A percentile compares a stretch with the other conserved stretches of the same genome.
Evolutionary conservation across 352 stramenopile species (phyloP).

Genomic region (Globisporangium sylvaticum): DNA sequence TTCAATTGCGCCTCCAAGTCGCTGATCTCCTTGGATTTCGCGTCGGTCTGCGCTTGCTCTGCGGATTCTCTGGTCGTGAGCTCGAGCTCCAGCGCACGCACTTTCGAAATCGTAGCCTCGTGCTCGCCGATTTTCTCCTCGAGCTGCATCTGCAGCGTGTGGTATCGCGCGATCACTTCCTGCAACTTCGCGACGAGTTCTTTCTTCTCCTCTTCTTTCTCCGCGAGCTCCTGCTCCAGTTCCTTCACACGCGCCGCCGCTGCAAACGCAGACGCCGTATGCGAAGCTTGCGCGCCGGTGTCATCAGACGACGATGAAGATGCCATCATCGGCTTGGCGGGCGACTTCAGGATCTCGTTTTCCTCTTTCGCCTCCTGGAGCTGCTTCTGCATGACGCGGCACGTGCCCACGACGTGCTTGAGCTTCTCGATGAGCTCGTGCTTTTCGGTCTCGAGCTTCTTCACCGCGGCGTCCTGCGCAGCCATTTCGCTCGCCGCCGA

Average conservation of each 20-base stretch:
- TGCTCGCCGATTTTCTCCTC: constrained; percentile 51
- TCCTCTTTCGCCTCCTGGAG: constrained; percentile 59
- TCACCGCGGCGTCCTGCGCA: constrained; percentile 24
- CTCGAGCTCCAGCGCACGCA: constrained; percentile 56
- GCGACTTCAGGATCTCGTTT: constrained; percentile 41
- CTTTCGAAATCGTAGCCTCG: constrained; percentile 35
- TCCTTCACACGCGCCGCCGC: constrained; percentile 18
- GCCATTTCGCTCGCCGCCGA: constrained; percentile 12
- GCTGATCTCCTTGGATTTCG: constrained; percentile 21
- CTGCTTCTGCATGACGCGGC: constrained; percentile 68
- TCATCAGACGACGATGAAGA: constrained; percentile 2
- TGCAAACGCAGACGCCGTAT: constrained; percentile 14
- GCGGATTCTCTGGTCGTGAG: constrained; percentile 26
- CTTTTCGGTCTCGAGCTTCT: constrained; percentile 62
- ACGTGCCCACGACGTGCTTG: constrained; percentile 65
- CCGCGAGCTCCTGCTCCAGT: constrained; percentile 35
- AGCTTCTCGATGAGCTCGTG: constrained; percentile 75
- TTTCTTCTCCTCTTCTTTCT: constrained; percentile 44
- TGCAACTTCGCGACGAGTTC: constrained; percentile 46
- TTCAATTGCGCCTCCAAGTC: constrained; percentile 32
- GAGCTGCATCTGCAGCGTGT: constrained; percentile 44
- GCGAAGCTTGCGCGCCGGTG: neutral
- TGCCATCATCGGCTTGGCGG: constrained; percentile 22
- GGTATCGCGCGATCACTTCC: constrained; percentile 45
- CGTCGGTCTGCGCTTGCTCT: neutral